phyloP scores from a whole-genome alignment of 2,329 filamentous ascomycete species.

The Amesomyces nigricolor region DNA sequence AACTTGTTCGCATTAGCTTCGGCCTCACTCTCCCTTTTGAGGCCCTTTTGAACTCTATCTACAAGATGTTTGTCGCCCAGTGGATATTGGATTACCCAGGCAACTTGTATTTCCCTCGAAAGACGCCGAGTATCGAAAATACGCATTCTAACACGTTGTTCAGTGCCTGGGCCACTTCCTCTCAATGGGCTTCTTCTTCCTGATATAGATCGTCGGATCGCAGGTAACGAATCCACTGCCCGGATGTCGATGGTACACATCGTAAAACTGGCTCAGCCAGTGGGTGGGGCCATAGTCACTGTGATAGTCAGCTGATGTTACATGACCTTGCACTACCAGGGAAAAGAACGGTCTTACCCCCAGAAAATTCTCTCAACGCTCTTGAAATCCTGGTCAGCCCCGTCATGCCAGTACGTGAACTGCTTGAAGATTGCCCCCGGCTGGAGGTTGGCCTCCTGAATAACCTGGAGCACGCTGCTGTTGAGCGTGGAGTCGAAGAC shows the following conservation, averaged over 20 bases:
- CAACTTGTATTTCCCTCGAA: no score
- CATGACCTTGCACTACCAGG: neutral
- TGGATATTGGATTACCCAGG: no score
- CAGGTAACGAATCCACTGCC: slow-evolving; percentile 16
- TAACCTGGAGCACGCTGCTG: slow-evolving; percentile 4
- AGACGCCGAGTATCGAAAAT: no score
- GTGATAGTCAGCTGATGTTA: neutral
- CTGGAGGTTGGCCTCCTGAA: slow-evolving; percentile 7
- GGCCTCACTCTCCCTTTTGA: no score
- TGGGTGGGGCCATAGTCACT: slow-evolving; percentile 9
- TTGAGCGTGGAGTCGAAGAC: slow-evolving; percentile 17
- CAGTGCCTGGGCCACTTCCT: neutral
- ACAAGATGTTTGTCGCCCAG: no score
- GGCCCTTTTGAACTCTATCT: no score
- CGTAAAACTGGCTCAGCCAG: slow-evolving; percentile 17
- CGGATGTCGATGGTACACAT: slow-evolving; percentile 5
- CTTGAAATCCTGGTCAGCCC: slow-evolving; percentile 5
- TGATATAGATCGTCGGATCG: slow-evolving; percentile 16
- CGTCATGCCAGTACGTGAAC: slow-evolving; percentile 17
- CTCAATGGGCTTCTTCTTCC: neutral
- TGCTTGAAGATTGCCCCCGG: slow-evolving; percentile 16
- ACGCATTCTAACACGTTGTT: no score
- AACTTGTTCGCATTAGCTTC: no score
- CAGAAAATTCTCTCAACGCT: neutral
- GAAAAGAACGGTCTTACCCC: slow-evolving; percentile 1